These are phyloP conservation scores for Sporothrix brunneoviolacea DNA, from an alignment of 2,329 filamentous ascomycete genomes.

Conservation along the genomic window DNA sequence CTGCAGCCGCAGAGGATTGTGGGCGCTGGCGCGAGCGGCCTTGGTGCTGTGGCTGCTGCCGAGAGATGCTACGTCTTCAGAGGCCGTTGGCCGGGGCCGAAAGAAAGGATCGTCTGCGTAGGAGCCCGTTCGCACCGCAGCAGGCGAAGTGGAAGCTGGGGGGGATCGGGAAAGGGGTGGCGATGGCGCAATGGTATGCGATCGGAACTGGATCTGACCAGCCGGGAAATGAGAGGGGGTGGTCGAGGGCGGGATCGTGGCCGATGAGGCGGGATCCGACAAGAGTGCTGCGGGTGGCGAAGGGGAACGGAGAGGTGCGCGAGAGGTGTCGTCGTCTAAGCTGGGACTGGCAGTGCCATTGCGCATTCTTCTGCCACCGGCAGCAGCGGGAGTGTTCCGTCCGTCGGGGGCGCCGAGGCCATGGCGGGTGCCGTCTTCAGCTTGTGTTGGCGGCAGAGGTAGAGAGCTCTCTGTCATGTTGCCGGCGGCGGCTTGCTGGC, in stretches of 20 bases:
- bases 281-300: not conserved
- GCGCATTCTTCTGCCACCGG: not conserved
- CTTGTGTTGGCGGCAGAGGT: not conserved
- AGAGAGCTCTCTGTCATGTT: constrained; percentile 5
- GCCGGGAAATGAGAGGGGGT: constrained; percentile 1
- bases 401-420: not conserved
- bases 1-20: constrained; percentile 13
- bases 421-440: not conserved
- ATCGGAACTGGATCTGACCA: constrained; percentile 22
- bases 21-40: not conserved
- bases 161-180: constrained; percentile 21
- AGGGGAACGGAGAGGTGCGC: not conserved
- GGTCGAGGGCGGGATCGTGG: not conserved
- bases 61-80: not conserved
- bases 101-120: not conserved
- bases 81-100: too few relatives aligned
- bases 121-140: not conserved
- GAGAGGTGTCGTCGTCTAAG: not conserved
- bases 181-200: constrained; percentile 26
- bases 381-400: not conserved
- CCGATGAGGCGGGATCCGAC: not conserved
- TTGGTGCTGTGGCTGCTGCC: too few relatives aligned
- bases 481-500: not conserved
- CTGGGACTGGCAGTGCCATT: not conserved
- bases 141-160: not conserved